phyloP scores from a whole-genome alignment of 495 filamentous ascomycete genomes.

The Haplographium delicatum region DNA sequence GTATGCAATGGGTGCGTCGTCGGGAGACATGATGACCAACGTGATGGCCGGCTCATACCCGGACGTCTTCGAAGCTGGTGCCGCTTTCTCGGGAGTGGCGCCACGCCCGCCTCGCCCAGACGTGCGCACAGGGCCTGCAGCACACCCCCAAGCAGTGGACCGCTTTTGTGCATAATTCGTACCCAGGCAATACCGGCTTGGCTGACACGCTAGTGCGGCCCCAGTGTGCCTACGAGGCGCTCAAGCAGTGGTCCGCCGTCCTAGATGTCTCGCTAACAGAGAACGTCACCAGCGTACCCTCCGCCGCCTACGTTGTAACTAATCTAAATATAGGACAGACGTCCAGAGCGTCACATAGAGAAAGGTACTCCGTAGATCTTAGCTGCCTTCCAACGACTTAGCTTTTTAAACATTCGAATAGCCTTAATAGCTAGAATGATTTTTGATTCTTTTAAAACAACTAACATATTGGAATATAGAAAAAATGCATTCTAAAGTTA shows the following conservation, averaged over 20 bases:
- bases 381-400: no score
- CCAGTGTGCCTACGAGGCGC: conserved; percentile 44
- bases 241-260: conserved; percentile 55
- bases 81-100: conserved; percentile 48
- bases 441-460: no score
- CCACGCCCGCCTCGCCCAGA: conserved; percentile 41
- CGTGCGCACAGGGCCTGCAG: conserved; percentile 45
- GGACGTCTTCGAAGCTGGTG: conserved; percentile 50
- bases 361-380: no score
- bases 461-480: no score
- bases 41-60: conserved; percentile 54
- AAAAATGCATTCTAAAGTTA: no score
- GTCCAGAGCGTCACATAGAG: no score
- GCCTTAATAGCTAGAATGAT: no score
- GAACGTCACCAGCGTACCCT: conserved; percentile 33
- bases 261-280: conserved; percentile 33
- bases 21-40: conserved; percentile 58
- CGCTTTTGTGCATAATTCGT: conserved; percentile 41
- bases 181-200: conserved; percentile 48
- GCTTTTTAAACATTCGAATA: no score
- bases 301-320: conserved; percentile 32
- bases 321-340: no score
- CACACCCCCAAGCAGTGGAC: conserved; percentile 47
- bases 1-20: conserved; percentile 47
- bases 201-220: conserved; percentile 44